A percentile compares a stretch with the other conserved stretches of the same genome.
These are phyloP conservation scores for Rhizoclosmatium sp. DNA, from an alignment of 192 early-diverging fungal species.

Conservation along the genomic window DNA sequence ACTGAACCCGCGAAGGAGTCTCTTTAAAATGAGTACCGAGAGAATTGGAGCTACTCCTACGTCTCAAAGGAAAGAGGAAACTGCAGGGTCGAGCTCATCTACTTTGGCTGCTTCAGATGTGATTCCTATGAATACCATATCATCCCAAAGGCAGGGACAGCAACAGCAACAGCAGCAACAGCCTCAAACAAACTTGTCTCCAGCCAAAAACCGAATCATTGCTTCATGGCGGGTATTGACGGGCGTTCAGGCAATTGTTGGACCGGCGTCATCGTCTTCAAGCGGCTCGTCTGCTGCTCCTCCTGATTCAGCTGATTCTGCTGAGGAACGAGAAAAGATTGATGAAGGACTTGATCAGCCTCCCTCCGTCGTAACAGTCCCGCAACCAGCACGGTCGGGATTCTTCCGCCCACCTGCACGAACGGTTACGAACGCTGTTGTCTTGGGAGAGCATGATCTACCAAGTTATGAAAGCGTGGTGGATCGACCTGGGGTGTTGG, in stretches of 20 bases:
- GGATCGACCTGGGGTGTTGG: neutral
- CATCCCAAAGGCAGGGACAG: neutral
- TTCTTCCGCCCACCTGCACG: conserved; percentile 29
- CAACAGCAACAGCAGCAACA: neutral
- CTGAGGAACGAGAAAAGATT: neutral
- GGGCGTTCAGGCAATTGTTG: conserved; percentile 25
- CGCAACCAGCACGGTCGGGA: neutral
- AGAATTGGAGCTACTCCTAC: too few species aligned
- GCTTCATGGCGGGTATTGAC: conserved; percentile 32
- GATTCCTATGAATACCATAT: too few species aligned
- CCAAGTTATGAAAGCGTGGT: conserved; percentile 16
- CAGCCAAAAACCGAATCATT: conserved; percentile 15
- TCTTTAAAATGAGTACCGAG: conserved; percentile 11
- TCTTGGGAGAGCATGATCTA: neutral
- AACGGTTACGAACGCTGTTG: conserved; percentile 17
- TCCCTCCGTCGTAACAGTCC: too few species aligned
- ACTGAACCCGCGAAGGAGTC: neutral
- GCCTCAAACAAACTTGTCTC: neutral
- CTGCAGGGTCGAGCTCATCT: too few species aligned
- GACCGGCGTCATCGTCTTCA: neutral
- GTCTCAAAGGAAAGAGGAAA: too few species aligned
- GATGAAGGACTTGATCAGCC: neutral
- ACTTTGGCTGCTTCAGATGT: too few species aligned
- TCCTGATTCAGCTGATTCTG: neutral
- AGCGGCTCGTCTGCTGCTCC: neutral